Base-by-base conservation (phyloP, 768 basidiomycete genomes). In the Leccinum longicurvipes region DNA sequence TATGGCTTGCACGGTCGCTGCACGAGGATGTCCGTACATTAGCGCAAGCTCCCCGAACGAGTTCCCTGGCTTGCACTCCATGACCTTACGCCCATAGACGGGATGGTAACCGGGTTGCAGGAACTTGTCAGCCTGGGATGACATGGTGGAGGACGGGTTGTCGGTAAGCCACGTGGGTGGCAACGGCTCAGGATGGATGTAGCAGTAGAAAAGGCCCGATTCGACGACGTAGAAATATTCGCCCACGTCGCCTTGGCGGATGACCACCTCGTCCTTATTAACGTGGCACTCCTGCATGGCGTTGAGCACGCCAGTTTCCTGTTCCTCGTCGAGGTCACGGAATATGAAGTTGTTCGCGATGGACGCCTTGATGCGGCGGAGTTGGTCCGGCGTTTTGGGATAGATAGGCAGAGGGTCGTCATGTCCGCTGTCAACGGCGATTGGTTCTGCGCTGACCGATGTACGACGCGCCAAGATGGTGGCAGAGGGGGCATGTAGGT, bases 171-270 rank as follows among this genome's bases (percentile, higher is more conserved):
- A 86, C 29, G 79, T 74, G 0, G 82, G 80, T 2, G 86, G 84
- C 17, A 85, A 73, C 6, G 84, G 83, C 47, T 86, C 87, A 4
- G 82, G 79, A 52, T 80, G 83, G 61, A 88, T 85, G 71, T 86
- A 98, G 70, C 93, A 90, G 63, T 94, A 80, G 58, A 98, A 77
- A 55, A 84, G 74, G 2, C 97, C 97, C 44, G 82, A 80, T 74
- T 98, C 97, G 60, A 98, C 93, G 51, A 98, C 91, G 73, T 99
- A 99, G 72, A 98, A 98, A 74, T 86, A 94, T 65, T 98, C 95
- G 52, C 97, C 97, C 19, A 92, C 90, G 62, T 97, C 95, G 47
- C 97, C 97, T 72, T 99, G 97, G 49, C 90, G 84, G 63, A 99
- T 98, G 58, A 99, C 87, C n/a, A 95, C 86, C 61, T 94, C 87